These are phyloP conservation scores for Fagopyrum esculentum DNA, from an alignment of 148 eudicot species.

Conservation along the genomic window DNA sequence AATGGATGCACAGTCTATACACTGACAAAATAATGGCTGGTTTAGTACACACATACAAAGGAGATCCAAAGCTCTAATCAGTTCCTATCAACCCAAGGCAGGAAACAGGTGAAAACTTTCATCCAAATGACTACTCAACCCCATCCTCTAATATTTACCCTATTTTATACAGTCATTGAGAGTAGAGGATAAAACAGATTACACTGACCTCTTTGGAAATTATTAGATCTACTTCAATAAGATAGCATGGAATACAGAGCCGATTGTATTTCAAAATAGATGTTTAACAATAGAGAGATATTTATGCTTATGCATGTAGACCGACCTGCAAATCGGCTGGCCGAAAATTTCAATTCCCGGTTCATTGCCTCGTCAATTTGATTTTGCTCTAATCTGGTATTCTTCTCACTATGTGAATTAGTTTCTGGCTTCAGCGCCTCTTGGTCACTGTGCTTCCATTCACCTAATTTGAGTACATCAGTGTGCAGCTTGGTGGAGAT, in stretches of 20 bases:
- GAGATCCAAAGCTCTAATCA: background rate
- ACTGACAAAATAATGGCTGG: background rate
- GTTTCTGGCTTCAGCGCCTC: conserved; percentile 21
- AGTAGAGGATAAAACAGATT: background rate
- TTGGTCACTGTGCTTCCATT: conserved; percentile 30
- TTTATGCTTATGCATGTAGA: background rate
- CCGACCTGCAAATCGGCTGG: conserved; percentile 38
- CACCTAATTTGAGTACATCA: conserved; percentile 33
- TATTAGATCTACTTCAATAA: background rate
- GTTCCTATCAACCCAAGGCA: background rate
- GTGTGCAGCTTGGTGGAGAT: conserved; percentile 36
- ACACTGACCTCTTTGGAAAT: background rate
- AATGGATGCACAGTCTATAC: background rate
- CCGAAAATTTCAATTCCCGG: conserved; percentile 22
- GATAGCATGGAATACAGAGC: background rate
- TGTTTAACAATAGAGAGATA: background rate
- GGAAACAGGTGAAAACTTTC: background rate
- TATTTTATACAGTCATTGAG: background rate
- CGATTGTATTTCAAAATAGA: background rate
- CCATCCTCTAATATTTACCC: background rate
- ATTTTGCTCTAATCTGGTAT: conserved; percentile 29
- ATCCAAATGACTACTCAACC: background rate
- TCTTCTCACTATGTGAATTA: conserved; percentile 27
- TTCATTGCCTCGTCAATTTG: conserved; percentile 19
- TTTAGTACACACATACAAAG: background rate